These are phyloP conservation scores for Pleurotus pulmonarius DNA, from an alignment of 768 basidiomycete species.

Conservation along the genomic window DNA sequence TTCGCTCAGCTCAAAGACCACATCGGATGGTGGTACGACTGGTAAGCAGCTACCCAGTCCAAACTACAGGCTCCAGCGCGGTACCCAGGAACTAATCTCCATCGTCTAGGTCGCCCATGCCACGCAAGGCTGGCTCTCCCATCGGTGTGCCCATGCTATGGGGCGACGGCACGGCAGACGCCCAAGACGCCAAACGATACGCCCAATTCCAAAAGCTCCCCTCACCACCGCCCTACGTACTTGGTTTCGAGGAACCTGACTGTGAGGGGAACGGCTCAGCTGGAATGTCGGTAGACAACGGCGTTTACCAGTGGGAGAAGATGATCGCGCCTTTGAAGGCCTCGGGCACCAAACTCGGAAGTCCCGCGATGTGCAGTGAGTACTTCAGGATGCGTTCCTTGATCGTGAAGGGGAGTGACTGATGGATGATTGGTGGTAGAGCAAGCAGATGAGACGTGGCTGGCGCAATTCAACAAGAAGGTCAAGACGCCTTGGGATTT, in stretches of 20 bases:
- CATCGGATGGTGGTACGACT: constrained; percentile 51
- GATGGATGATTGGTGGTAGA: constrained; percentile 22
- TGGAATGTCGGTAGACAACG: constrained; percentile 38
- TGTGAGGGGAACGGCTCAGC: constrained; percentile 43
- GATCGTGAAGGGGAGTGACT: background rate
- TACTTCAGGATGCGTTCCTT: constrained; percentile 5
- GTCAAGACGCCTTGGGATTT: constrained; percentile 42
- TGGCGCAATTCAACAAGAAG: constrained; percentile 31
- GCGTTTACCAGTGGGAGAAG: constrained; percentile 34
- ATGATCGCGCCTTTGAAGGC: constrained; percentile 37
- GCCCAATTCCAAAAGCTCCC: constrained; percentile 30
- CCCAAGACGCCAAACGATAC: constrained; percentile 34
- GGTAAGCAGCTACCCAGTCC: constrained; percentile 20
- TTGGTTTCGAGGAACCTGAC: constrained; percentile 47
- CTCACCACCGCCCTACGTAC: constrained; percentile 31
- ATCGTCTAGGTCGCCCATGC: constrained; percentile 32
- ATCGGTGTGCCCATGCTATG: constrained; percentile 45
- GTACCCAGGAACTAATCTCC: background rate
- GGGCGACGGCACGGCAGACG: constrained; percentile 37
- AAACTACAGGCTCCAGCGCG: background rate
- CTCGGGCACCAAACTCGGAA: constrained; percentile 38
- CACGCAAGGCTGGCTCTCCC: constrained; percentile 33
- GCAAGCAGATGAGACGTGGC: constrained; percentile 46
- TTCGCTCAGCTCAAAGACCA: constrained; percentile 33
- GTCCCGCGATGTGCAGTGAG: constrained; percentile 49